phyloP scores from a whole-genome alignment of 306 rosid genomes.

The Macrotyloma uniflorum region DNA sequence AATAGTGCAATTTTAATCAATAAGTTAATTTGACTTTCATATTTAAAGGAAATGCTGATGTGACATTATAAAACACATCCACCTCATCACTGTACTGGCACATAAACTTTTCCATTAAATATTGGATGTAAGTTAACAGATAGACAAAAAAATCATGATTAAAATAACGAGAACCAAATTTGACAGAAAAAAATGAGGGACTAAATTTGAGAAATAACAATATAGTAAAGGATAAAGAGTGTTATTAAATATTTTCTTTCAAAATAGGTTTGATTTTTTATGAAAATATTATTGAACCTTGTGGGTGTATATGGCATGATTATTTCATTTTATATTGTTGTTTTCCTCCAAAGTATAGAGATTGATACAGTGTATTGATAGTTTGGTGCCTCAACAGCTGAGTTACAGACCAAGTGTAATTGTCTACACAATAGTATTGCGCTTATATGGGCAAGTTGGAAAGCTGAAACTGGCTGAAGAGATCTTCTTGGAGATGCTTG shows the following conservation, averaged over 20 bases:
- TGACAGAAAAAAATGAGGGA: neutral
- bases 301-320: neutral
- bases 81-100: neutral
- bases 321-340: slow-evolving; percentile 21
- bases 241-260: neutral
- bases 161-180: neutral
- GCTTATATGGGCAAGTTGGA: slow-evolving; percentile 88
- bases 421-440: slow-evolving; percentile 81
- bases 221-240: neutral
- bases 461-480: slow-evolving; percentile 84
- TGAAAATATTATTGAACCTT: neutral
- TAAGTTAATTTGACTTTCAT: neutral
- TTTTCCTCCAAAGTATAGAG: slow-evolving; percentile 39
- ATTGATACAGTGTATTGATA: slow-evolving; percentile 56
- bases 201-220: neutral
- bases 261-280: neutral
- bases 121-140: neutral
- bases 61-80: neutral
- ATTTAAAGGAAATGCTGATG: too few species aligned
- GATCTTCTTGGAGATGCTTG: slow-evolving; percentile 95
- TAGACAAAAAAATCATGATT: neutral
- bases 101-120: neutral
- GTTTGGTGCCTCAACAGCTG: slow-evolving; percentile 76
- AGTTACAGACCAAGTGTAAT: slow-evolving; percentile 85
- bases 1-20: too few species aligned